Percentiles rank a stretch among this genome's conserved stretches.
Conservation (phyloP, 2,329 filamentous ascomycete species). For the Beauveria australis region DNA sequence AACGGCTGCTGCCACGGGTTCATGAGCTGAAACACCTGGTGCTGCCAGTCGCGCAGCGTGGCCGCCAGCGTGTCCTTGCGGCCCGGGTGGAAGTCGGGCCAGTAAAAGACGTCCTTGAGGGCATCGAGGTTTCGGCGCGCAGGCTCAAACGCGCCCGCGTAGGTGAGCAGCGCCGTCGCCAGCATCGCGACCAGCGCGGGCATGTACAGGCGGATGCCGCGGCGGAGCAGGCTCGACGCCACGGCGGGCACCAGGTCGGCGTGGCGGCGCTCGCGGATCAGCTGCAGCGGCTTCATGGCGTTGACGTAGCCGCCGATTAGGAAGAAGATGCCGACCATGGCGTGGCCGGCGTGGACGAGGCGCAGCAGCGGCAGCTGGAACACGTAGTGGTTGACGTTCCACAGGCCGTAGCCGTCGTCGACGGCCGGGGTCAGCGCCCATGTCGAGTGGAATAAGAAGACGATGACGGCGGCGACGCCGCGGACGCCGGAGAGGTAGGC, state of each 20-base stretch:
- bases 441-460: not conserved
- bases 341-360: conserved; percentile 8
- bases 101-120: not conserved
- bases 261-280: not conserved
- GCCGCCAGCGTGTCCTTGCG: not conserved
- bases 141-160: not conserved
- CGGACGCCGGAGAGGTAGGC: conserved; percentile 5
- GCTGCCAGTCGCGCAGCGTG: not conserved
- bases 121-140: not conserved
- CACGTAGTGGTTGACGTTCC: not conserved
- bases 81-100: conserved; percentile 4
- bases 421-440: not conserved
- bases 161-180: not conserved
- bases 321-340: conserved; percentile 14
- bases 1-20: not conserved
- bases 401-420: conserved; percentile 3
- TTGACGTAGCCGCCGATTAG: conserved; percentile 12
- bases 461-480: conserved; percentile 3
- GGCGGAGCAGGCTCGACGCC: not conserved
- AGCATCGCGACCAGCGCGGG: conserved; percentile 1
- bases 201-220: not conserved
- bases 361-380: conserved; percentile 11
- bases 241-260: conserved; percentile 1
- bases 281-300: not conserved
- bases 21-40: not conserved